phyloP scores from a whole-genome alignment of 2,329 filamentous ascomycete species.

The Aspergillus sp. region DNA sequence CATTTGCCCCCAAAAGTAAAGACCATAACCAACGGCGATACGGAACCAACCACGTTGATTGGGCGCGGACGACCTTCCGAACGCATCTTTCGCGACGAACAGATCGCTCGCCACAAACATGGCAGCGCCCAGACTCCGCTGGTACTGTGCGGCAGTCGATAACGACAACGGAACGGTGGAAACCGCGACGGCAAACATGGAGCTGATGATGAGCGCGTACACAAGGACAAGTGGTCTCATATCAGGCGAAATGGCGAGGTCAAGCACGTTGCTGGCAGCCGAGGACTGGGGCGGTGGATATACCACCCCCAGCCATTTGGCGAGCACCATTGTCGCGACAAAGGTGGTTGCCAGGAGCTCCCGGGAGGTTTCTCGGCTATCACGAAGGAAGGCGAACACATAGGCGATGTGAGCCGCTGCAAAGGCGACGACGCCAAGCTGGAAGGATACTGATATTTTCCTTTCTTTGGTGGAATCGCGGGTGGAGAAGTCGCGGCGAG shows the following conservation, averaged over 20 bases:
- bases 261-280: constrained; percentile 19
- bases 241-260: constrained; percentile 20
- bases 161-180: constrained; percentile 14
- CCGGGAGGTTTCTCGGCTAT: constrained; percentile 12
- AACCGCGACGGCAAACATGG: constrained; percentile 26
- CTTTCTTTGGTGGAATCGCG: constrained; percentile 1
- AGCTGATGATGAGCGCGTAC: constrained; percentile 27
- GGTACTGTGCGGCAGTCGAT: constrained; percentile 12
- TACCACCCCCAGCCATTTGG: constrained; percentile 26
- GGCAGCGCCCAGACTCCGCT: constrained; percentile 24
- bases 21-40: constrained; percentile 19
- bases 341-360: constrained; percentile 16
- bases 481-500: constrained; percentile 20
- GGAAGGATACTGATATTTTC: constrained; percentile 24
- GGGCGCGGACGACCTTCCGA: constrained; percentile 15
- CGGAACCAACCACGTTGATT: constrained; percentile 13
- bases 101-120: constrained; percentile 33
- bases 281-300: constrained; percentile 18
- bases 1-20: constrained; percentile 32
- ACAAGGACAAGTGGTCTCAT: constrained; percentile 25
- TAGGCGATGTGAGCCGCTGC: constrained; percentile 30
- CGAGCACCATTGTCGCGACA: constrained; percentile 16
- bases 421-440: constrained; percentile 28
- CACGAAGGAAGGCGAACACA: constrained; percentile 25
- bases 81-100: constrained; percentile 31